Conservation (phyloP, 768 basidiomycete genomes). For the Chlorophyllum brunneum region DNA sequence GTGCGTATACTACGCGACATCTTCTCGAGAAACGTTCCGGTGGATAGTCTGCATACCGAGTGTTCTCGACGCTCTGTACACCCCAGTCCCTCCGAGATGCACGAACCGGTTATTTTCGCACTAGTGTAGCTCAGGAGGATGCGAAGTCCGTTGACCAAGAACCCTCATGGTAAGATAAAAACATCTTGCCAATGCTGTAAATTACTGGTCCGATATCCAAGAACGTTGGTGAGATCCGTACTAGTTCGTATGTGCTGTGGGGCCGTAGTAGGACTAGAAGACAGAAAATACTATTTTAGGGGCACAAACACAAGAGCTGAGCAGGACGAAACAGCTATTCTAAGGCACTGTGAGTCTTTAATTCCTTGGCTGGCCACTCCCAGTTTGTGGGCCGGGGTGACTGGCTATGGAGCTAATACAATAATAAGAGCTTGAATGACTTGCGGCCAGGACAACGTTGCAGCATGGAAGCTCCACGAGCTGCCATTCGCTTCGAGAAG, state of each 20-base stretch:
- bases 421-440: slow-evolving; percentile 1
- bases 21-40: too few species aligned
- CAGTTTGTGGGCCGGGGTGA: not conserved
- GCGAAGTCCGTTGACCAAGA: not conserved
- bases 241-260: not conserved
- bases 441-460: not conserved
- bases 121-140: not conserved
- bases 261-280: slow-evolving; percentile 1
- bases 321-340: not conserved
- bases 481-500: not conserved
- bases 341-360: not conserved
- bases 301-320: not conserved
- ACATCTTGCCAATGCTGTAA: not conserved
- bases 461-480: not conserved
- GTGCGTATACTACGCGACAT: too few species aligned
- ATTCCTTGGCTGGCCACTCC: not conserved
- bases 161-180: slow-evolving; percentile 10
- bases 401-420: not conserved
- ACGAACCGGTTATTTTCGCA: slow-evolving; percentile 3
- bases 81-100: not conserved
- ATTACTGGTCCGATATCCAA: slow-evolving; percentile 7
- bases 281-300: not conserved
- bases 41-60: too few species aligned
- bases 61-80: too few species aligned
- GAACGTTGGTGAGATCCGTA: not conserved